phyloP scores from a whole-genome alignment of 1,284 basidiomycete species.

The Ganoderma meredithae region DNA sequence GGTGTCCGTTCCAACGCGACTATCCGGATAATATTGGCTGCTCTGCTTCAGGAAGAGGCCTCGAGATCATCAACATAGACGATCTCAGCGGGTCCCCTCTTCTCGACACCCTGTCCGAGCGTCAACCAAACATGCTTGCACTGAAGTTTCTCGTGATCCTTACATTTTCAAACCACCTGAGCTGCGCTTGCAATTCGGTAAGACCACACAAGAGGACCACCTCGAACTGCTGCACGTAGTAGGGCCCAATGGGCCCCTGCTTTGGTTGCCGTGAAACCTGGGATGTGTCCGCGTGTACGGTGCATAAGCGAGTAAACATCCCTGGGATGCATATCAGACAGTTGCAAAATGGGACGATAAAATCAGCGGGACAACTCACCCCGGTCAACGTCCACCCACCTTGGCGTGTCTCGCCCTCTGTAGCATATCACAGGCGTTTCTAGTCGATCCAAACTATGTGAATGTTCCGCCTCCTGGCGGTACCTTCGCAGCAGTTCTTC shows the following conservation, averaged over 20 bases:
- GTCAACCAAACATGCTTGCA: background rate
- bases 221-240: constrained; percentile 52
- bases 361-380: constrained; percentile 38
- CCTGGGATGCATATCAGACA: constrained; percentile 38
- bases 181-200: constrained; percentile 53
- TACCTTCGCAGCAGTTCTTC: constrained; percentile 52
- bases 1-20: background rate
- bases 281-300: constrained; percentile 49
- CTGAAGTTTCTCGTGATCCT: constrained; percentile 13
- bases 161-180: constrained; percentile 54
- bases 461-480: constrained; percentile 42
- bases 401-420: constrained; percentile 46
- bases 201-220: constrained; percentile 58
- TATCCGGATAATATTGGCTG: background rate
- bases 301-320: constrained; percentile 53
- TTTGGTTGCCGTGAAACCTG: constrained; percentile 36
- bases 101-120: background rate
- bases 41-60: constrained; percentile 1
- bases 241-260: constrained; percentile 31
- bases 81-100: constrained; percentile 28
- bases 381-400: constrained; percentile 54
- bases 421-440: constrained; percentile 48
- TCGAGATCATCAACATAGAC: constrained; percentile 31
- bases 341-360: background rate
- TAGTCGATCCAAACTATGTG: constrained; percentile 38